phyloP scores from a whole-genome alignment of 495 filamentous ascomycete species.

The Aspergillus taichungensis region DNA sequence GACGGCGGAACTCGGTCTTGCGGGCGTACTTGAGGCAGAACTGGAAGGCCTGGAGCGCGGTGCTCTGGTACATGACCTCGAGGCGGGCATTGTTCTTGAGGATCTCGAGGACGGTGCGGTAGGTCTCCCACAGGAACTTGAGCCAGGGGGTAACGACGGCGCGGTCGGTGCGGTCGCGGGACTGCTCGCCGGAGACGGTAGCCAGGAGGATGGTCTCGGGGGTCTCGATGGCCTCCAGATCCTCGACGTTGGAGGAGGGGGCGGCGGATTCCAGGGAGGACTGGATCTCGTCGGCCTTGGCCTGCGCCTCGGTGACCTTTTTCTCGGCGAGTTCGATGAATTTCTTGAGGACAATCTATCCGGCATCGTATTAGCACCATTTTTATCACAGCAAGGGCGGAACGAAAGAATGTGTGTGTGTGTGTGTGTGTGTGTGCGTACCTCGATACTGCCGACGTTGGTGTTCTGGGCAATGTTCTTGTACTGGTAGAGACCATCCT shows the following conservation, averaged over 20 bases:
- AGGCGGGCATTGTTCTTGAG: constrained; percentile 97
- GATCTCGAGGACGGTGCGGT: constrained; percentile 95
- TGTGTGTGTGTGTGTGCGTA: no score
- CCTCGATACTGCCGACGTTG: constrained; percentile 96
- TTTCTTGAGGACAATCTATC: constrained; percentile 78
- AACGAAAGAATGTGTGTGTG: no score
- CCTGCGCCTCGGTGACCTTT: constrained; percentile 93
- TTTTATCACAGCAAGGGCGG: background rate
- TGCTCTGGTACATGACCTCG: constrained; percentile 96
- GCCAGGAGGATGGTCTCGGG: constrained; percentile 96
- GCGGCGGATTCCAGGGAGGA: constrained; percentile 65
- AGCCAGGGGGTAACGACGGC: constrained; percentile 98
- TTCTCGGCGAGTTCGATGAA: constrained; percentile 95
- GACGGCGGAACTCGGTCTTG: constrained; percentile 97
- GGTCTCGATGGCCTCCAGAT: constrained; percentile 94
- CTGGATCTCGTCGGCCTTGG: constrained; percentile 91
- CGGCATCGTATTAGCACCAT: constrained; percentile 5
- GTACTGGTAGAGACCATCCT: constrained; percentile 98
- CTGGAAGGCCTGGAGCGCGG: constrained; percentile 94
- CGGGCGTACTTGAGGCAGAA: constrained; percentile 97
- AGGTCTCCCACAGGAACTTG: constrained; percentile 99
- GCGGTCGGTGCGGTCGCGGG: constrained; percentile 89
- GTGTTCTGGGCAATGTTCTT: constrained; percentile 99
- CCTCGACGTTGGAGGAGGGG: constrained; percentile 73
- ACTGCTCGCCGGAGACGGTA: constrained; percentile 96